phyloP scores from a whole-genome alignment of 1,139 yeast species.

The Zygotorulaspora mrakii region DNA sequence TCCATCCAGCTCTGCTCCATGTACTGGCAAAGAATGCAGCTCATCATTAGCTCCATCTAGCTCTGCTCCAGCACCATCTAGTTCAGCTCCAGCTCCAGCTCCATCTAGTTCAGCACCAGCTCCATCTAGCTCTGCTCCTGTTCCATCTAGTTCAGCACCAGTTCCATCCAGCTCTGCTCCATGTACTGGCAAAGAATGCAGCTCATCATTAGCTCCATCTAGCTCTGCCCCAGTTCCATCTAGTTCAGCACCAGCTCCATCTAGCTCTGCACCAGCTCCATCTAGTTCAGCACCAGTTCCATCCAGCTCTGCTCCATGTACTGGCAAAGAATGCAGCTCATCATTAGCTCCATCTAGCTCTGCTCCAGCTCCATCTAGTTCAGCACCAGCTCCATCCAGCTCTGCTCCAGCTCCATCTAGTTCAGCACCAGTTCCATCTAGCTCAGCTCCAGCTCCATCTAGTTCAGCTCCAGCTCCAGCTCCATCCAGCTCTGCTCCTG shows the following conservation, averaged over 20 bases:
- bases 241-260: not conserved
- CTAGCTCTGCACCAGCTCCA: not conserved
- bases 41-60: not conserved
- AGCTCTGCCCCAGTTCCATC: not conserved
- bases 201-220: not conserved
- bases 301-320: constrained; percentile 3
- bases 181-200: not conserved
- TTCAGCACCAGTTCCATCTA: not conserved
- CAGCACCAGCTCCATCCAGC: not conserved
- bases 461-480: not conserved
- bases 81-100: not conserved
- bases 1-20: not conserved
- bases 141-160: constrained; percentile 1
- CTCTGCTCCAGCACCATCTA: not conserved
- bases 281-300: constrained; percentile 2
- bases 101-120: not conserved
- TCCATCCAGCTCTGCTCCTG: not conserved
- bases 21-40: not conserved
- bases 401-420: not conserved
- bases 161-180: not conserved
- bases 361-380: constrained; percentile 1
- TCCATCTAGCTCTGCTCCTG: not conserved
- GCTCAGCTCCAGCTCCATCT: not conserved
- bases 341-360: constrained; percentile 1
- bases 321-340: no score